phyloP scores from a whole-genome alignment of 108 stramenopile genomes.

The Skeletonema tropicum region DNA sequence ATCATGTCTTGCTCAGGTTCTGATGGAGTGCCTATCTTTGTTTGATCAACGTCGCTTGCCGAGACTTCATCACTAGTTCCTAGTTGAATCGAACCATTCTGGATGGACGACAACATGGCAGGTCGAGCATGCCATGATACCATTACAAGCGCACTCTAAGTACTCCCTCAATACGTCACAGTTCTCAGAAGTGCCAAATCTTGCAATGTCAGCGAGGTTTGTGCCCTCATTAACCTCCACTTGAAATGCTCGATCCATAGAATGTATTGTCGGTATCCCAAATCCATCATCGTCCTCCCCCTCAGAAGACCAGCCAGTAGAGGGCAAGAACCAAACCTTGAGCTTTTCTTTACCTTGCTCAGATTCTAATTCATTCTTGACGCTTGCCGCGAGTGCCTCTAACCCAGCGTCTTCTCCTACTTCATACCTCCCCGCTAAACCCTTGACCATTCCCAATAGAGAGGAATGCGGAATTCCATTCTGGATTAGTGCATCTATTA shows the following conservation, averaged over 20 bases:
- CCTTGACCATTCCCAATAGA: slow-evolving; percentile 46
- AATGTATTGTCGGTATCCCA: slow-evolving; percentile 20
- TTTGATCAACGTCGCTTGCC: neutral
- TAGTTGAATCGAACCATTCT: slow-evolving; percentile 47
- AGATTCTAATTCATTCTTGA: slow-evolving; percentile 34
- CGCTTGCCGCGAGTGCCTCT: slow-evolving; percentile 57
- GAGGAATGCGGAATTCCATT: slow-evolving; percentile 32
- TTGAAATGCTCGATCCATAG: slow-evolving; percentile 52
- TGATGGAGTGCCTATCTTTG: slow-evolving; percentile 49
- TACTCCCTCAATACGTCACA: slow-evolving; percentile 58
- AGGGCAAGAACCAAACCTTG: slow-evolving; percentile 51
- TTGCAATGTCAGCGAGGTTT: slow-evolving; percentile 60
- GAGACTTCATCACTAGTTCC: neutral
- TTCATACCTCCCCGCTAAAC: slow-evolving; percentile 64
- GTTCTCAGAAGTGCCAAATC: slow-evolving; percentile 52
- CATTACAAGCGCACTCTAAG: slow-evolving; percentile 80
- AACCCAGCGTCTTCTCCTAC: slow-evolving; percentile 72
- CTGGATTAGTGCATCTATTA: slow-evolving; percentile 44
- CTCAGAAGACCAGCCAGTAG: slow-evolving; percentile 55
- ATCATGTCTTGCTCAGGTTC: slow-evolving; percentile 78
- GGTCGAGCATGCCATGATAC: slow-evolving; percentile 80
- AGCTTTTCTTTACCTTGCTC: slow-evolving; percentile 35
- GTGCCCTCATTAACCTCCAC: slow-evolving; percentile 50
- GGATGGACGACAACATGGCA: slow-evolving; percentile 78
- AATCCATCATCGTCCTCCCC: slow-evolving; percentile 31